Base-by-base conservation (phyloP, 2,329 filamentous ascomycete genomes). In the Diaporthe sp. region DNA sequence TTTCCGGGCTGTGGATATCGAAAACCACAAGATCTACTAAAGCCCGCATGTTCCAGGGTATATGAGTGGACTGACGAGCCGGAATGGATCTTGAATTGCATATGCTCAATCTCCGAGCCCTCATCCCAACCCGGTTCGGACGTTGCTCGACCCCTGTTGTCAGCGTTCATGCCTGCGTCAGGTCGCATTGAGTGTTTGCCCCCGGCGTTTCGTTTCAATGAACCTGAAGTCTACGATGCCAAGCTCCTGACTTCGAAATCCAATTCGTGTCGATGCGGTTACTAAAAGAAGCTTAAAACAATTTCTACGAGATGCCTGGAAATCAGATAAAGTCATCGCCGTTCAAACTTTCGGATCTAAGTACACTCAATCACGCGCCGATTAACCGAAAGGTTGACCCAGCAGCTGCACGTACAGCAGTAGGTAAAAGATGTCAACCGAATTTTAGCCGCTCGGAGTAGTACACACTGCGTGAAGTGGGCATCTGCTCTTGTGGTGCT, bases 91-190 rank as follows among this genome's bases (percentile, higher is more conserved):
- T 67, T 15, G 42, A 15, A 52, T 25, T 52, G 61, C 61, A 67
- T 67, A 67, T 67, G 47, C 61, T 52, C 61, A 66, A 67, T 67
- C 61, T 67, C 61, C 61, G 61, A 28, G 15, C 19, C 25, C 61
- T 38, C 17, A 19, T n/a, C 61, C 61, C 10, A 52, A 25, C 30
- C 61, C 61, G 61, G 61, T 35, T 25, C 30, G 42, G 22, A 38
- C 8, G 28, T 13, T 67, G 22, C 45, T n/a, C 17, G 8, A 67
- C 25, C 61, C 61, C 61, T 67, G 61, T 45, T 45, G 3, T 8
- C 45, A 35, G 42, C 45, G 13, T 52, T 50, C 13, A 67, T 67
- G 61, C 61, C 45, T 52, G 45, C 45, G 30, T 38, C 19, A 66
- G 42, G 45, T 67, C 42, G 25, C 42, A 66, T 50, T 47, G 42